Base-by-base conservation (phyloP, 805 yeast genomes). In the Yamadazyma kitorensis region DNA sequence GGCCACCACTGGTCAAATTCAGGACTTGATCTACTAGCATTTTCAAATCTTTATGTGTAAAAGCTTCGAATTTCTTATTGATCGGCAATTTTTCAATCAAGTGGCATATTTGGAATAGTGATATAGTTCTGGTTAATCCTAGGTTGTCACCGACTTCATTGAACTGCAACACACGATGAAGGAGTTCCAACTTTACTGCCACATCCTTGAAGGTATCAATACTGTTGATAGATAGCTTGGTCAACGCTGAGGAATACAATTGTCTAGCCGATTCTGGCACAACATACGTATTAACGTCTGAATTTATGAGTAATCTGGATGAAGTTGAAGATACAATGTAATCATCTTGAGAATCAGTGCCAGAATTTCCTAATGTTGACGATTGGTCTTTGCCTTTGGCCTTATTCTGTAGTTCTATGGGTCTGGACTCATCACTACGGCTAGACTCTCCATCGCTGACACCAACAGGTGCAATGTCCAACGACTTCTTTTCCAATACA, bases 131-230 rank as follows among this genome's bases (percentile, higher is more conserved):
- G 2, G 68, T 60, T 2, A 57, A 44, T 14, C 52, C 57, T 14
- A 55, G 35, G 8, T 52, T 30, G 32, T 58, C 57, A n/a, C 61
- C 61, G 34, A 42, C 40, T 14, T 53, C 58, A 37, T 60, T 64
- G 41, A 57, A 52, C 51, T 72, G 79, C 5, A 77, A 45, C 4
- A 57, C 40, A 34, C 72, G 52, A 52, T 77, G 78, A 20, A 78
- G 44, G 3, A 59, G 33, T 42, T 74, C 75, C 28, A 77, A 54
- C 45, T 68, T 68, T 34, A 58, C 48, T 6, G 67, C 48, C n/a
- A 63, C 57, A 1, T 49, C 41, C 11, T 74, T 68, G 16, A 74
- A 40, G 23, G 55, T 50, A 11, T 51, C 43, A 60, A 72, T 68
- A 2, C 78, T 69, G 0, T 44, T 39, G 18, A 64, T 55, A 0